These are phyloP conservation scores for Mycena galopus DNA, from an alignment of 768 basidiomycete genomes.

Conservation along the genomic window DNA sequence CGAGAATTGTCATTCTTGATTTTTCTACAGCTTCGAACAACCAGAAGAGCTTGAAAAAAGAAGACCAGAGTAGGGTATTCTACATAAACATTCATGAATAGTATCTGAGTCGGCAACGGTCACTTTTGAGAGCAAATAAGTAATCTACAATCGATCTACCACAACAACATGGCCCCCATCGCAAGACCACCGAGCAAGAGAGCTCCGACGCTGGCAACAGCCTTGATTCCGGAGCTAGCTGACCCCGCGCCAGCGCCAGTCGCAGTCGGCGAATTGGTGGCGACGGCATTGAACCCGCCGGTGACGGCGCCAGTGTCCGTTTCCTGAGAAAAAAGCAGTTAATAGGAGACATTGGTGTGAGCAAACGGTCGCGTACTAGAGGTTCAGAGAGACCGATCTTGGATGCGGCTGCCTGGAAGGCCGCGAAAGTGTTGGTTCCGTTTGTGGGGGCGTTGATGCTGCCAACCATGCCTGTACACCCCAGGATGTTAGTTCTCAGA, in stretches of 20 bases:
- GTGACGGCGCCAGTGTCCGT: conserved; percentile 53
- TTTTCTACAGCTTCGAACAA: too few species aligned
- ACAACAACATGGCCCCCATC: conserved; percentile 28
- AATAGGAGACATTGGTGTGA: background rate
- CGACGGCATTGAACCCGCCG: conserved; percentile 57
- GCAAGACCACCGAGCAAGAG: conserved; percentile 30
- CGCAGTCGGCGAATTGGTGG: conserved; percentile 44
- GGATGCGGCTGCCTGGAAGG: conserved; percentile 56
- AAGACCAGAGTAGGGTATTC: too few species aligned
- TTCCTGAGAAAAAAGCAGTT: conserved; percentile 40
- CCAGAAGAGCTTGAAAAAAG: too few species aligned
- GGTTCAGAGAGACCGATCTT: conserved; percentile 50
- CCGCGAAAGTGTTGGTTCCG: conserved; percentile 57
- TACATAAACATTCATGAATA: background rate
- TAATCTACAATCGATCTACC: conserved; percentile 9
- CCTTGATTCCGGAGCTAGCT: conserved; percentile 28
- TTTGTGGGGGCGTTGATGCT: conserved; percentile 61
- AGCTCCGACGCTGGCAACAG: conserved; percentile 28
- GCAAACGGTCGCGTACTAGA: conserved; percentile 44
- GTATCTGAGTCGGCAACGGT: background rate
- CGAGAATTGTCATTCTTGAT: too few species aligned
- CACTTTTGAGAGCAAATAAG: background rate
- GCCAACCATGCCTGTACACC: conserved; percentile 16
- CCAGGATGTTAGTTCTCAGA: background rate
- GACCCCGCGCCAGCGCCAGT: conserved; percentile 35